Base-by-base conservation (phyloP, 2,329 filamentous ascomycete species). In the Alternaria angustiovoidea region DNA sequence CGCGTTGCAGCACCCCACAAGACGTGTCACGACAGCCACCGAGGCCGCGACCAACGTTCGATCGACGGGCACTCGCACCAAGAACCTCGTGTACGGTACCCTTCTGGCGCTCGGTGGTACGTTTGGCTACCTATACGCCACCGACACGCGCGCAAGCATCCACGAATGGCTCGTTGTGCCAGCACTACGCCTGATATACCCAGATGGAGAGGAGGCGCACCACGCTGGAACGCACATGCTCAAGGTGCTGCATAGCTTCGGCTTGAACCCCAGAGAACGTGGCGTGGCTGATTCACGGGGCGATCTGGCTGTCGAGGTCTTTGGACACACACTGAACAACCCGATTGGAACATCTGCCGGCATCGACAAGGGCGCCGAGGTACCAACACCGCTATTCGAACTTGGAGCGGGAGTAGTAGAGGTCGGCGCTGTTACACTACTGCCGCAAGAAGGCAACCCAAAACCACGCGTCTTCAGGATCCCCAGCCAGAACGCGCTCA, bases 271-370 rank as follows among this genome's bases (percentile, higher is more conserved):
- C 4, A 87, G 94, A 59, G 95, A 99, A 77, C 89, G 95, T 54
- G 86, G 87, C n/a, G 80, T 85, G 59, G 81, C 79, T 2, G 86
- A 88, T 67, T 78, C 80, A 9, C 80, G 83, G 64, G 84, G 84
- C 3, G 84, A 84, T 65, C 73, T 89, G 49, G 79, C 80, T 48
- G 84, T 87, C 8, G 83, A 88, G 52, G 89, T 98, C 20, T 97
- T 96, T 75, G 93, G 91, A 36, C 87, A 90, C 63, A 85, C 82
- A 4, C 81, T 99, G 47, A 84, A 87, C 71, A 98, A 97, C 79
- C 95, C 95, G 1, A 89, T 99, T 71, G 95, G 91, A 57, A 97
- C 96, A 64, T 96, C 93, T n/a, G 95, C 93, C 5, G 95, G 95
- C 9, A 88, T 99, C 43, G 95, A 98, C 82, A 98, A 99, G 83